These are phyloP conservation scores for Limnanthes douglasii DNA, from an alignment of 345 rosid species.

Conservation along the genomic window DNA sequence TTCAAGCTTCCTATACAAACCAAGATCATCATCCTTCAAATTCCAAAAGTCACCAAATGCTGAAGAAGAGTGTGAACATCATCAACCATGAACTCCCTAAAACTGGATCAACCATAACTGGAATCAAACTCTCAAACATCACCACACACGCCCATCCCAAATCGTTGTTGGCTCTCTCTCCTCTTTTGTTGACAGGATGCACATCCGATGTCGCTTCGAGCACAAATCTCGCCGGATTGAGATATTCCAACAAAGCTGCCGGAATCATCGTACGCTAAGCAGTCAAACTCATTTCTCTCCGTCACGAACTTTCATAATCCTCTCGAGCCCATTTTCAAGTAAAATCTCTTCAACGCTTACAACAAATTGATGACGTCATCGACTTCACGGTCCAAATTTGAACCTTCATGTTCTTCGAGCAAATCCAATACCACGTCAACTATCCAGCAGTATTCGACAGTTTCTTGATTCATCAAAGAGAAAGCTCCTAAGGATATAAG, in stretches of 20 bases:
- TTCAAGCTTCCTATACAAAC: conserved; percentile 73
- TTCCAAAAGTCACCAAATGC: conserved; percentile 81
- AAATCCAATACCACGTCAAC: conserved; percentile 3
- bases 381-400: conserved; percentile 35
- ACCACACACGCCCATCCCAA: conserved; percentile 91
- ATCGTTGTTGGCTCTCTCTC: conserved; percentile 24
- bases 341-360: conserved; percentile 23
- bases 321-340: conserved; percentile 45
- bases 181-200: conserved; percentile 58
- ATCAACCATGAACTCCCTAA: conserved; percentile 52
- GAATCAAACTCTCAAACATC: conserved; percentile 66
- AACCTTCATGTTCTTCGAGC: conserved; percentile 6
- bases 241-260: conserved; percentile 42
- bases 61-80: conserved; percentile 91
- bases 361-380: conserved; percentile 52
- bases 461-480: too few species aligned
- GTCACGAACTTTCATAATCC: conserved; percentile 57
- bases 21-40: conserved; percentile 60
- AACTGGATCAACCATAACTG: conserved; percentile 70
- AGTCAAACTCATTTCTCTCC: conserved; percentile 42
- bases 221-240: conserved; percentile 73
- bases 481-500: too few species aligned
- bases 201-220: conserved; percentile 73
- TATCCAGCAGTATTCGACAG: too few species aligned
- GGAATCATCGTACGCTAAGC: conserved; percentile 43